Evolutionary conservation across 73 alveolate species (phyloP).

Genomic region (Paraurostyla sp.): DNA sequence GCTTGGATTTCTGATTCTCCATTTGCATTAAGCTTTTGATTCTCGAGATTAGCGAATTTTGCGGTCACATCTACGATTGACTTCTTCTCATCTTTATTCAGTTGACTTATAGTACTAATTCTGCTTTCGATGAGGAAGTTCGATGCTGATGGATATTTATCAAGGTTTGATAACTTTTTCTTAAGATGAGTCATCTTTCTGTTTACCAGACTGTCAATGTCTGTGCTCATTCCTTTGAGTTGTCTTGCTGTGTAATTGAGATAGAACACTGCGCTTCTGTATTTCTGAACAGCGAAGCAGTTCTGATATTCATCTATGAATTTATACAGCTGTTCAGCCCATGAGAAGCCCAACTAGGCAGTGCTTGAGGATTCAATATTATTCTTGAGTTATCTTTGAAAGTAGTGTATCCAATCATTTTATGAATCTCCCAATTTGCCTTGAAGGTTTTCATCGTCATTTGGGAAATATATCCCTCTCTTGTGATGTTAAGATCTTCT

Average conservation of each 20-base stretch:
- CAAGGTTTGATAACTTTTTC: background rate
- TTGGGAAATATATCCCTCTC: background rate
- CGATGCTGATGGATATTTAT: background rate
- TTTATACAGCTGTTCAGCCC: conserved; percentile 30
- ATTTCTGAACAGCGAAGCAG: background rate
- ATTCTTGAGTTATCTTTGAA: background rate
- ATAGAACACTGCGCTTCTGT: conserved; percentile 38
- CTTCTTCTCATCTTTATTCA: background rate
- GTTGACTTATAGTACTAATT: background rate
- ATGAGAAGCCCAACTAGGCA: background rate
- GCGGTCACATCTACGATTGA: too few species aligned
- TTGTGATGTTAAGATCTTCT: background rate
- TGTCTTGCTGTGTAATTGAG: conserved; percentile 29
- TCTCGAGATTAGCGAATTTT: too few species aligned
- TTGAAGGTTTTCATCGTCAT: background rate
- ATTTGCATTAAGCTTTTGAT: background rate
- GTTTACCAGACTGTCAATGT: background rate
- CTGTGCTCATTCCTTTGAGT: background rate
- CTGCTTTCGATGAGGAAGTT: background rate
- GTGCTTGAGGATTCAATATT: conserved; percentile 22
- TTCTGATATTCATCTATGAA: background rate
- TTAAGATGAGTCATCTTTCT: background rate
- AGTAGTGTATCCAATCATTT: conserved; percentile 29
- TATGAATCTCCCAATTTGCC: background rate
- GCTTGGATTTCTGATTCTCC: background rate